Base-by-base conservation (phyloP, 257 asterid species). In the Solanum okadae region DNA sequence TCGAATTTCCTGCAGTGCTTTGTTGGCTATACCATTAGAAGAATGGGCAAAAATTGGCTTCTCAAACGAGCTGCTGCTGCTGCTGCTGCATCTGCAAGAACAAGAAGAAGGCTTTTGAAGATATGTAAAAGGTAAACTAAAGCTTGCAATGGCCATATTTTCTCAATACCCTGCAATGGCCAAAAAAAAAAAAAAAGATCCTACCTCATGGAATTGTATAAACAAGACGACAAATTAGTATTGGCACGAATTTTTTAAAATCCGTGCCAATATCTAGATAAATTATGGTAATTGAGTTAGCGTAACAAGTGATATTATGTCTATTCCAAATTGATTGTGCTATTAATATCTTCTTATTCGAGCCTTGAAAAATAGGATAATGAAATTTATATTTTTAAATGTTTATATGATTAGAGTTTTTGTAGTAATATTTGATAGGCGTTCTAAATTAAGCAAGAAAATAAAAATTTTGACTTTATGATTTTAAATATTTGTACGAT, bases 1-100 rank as follows among this genome's bases (percentile, higher is more conserved):
- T 16, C 81, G 95, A 89, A 95, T 93, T 65, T 92, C 96, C 83
- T 71, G 46, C 87, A 96, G 86, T 1, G 94, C 93, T 89, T 84
- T 85, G 90, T 90, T 91, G 29, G 94, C 93, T 79, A 90, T 88
- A 68, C 46, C 85, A 52, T 25, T 88, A 85, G 88, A 78, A 6
- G 88, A 78, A 10, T 13, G 13, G 61, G 75, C n/a, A 18, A 20
- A 35, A 63, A 13, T 34, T 61, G 77, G 25, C 16, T 42, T 67
- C 37, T 14, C 44, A n/a, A 65, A 29, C 2, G 76, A 59, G 1
- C 37, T 42, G 8, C 73, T 63, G 4, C 76, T 65, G 20, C 76
- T 65, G 40, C 10, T 37, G 72, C 75, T 70, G 77, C 77, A 70
- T 70, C 76, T 76, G 25, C 65, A 15, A 79, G 16, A 16, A 49